Evolutionary conservation across 352 stramenopile species (phyloP).

Genomic region (Pythium myriotylum): DNA sequence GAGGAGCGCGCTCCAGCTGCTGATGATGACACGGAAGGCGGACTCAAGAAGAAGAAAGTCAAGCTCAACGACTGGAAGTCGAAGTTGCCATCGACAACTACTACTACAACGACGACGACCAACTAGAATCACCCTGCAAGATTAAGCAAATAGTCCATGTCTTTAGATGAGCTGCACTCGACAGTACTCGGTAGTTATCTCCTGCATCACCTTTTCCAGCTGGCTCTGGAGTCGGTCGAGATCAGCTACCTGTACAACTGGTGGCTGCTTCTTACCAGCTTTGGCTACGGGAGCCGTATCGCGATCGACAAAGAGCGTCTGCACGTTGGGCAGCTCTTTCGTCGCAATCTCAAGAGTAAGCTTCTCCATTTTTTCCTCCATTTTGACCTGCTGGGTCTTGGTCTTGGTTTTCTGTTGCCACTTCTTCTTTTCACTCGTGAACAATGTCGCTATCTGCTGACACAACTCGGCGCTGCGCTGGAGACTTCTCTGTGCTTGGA

Average conservation of each 20-base stretch:
- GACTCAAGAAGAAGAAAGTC: constrained; percentile 85
- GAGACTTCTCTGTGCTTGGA: constrained; percentile 34
- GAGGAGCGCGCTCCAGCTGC: constrained; percentile 52
- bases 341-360: constrained; percentile 41
- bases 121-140: background rate
- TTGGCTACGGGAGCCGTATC: background rate
- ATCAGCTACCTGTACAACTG: constrained; percentile 25
- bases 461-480: constrained; percentile 27
- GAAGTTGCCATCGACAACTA: constrained; percentile 29
- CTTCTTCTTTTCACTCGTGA: constrained; percentile 40
- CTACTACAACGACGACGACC: constrained; percentile 3
- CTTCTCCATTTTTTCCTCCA: constrained; percentile 51
- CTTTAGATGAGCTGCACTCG: constrained; percentile 36
- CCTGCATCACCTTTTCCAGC: constrained; percentile 46
- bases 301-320: constrained; percentile 47
- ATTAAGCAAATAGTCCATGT: background rate
- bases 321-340: constrained; percentile 46
- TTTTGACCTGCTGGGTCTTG: constrained; percentile 38
- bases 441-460: constrained; percentile 37
- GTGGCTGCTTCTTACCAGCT: background rate
- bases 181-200: constrained; percentile 62
- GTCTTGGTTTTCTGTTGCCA: constrained; percentile 48
- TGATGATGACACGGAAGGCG: constrained; percentile 64
- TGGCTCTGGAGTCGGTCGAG: constrained; percentile 45
- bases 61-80: constrained; percentile 45